Conservation (phyloP, 495 filamentous ascomycete genomes). For the Aspergillus bertholletiae region DNA sequence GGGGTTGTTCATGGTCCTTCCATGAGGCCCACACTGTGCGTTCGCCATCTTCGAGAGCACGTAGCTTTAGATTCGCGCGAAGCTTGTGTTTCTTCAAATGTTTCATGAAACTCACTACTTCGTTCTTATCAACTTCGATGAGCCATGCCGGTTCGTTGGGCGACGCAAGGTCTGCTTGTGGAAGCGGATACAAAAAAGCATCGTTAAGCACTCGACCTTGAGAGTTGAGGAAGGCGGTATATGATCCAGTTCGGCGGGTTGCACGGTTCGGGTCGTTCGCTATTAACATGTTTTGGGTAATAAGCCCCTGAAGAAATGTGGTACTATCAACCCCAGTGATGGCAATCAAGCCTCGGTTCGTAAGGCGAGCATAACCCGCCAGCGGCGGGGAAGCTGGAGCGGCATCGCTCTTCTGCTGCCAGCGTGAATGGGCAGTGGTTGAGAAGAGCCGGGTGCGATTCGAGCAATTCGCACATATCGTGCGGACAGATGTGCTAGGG, state of each 20-base stretch:
- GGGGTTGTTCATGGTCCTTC: conserved; percentile 43
- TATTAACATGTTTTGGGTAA: conserved; percentile 68
- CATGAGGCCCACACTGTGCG: conserved; percentile 65
- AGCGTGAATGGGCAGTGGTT: conserved; percentile 20
- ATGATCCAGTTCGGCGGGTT: conserved; percentile 50
- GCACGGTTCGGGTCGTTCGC: conserved; percentile 34
- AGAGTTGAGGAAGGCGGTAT: conserved; percentile 81
- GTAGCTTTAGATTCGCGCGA: conserved; percentile 69
- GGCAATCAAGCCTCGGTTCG: conserved; percentile 72
- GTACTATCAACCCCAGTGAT: conserved; percentile 74
- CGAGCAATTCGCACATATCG: conserved; percentile 27
- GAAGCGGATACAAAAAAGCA: conserved; percentile 76
- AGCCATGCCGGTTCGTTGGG: conserved; percentile 58
- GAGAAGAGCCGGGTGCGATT: conserved; percentile 27
- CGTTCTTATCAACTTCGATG: conserved; percentile 73
- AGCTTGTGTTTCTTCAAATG: conserved; percentile 83
- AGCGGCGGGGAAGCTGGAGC: conserved; percentile 27
- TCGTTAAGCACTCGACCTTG: conserved; percentile 82
- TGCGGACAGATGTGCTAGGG: conserved; percentile 18
- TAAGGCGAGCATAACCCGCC: conserved; percentile 50
- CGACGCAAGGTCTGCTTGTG: conserved; percentile 22
- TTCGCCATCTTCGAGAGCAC: conserved; percentile 60
- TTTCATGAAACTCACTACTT: conserved; percentile 55
- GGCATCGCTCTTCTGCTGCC: conserved; percentile 18
- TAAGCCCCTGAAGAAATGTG: conserved; percentile 82